Conservation (phyloP, 768 basidiomycete species). For the Erythrobasidium yunnanense region DNA sequence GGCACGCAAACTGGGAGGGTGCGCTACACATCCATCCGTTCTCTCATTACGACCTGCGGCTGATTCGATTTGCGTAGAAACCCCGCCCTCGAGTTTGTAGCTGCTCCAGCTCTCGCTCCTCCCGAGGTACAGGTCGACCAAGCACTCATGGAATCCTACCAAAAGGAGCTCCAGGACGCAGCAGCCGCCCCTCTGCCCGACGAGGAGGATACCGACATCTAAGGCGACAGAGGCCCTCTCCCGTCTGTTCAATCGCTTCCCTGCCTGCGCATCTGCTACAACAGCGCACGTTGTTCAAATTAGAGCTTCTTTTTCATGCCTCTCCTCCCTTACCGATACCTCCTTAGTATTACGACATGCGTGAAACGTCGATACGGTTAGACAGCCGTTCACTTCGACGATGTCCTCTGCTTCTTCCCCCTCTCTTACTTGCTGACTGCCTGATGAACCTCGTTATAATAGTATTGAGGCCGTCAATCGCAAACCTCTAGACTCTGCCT, state of each 20-base stretch:
- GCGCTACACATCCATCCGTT: constrained; percentile 39
- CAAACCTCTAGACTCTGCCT: no score
- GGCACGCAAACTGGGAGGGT: constrained; percentile 95
- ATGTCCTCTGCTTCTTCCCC: no score
- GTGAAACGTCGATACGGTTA: no score
- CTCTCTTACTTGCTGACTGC: no score
- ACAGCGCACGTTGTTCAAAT: background rate
- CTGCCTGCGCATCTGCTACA: background rate
- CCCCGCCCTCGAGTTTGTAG: constrained; percentile 79
- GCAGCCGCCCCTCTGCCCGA: constrained; percentile 90
- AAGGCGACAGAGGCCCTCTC: background rate
- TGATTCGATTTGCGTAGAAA: constrained; percentile 51
- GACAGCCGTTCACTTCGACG: no score
- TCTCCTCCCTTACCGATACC: no score
- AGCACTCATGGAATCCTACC: constrained; percentile 65
- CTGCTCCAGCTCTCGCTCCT: constrained; percentile 76
- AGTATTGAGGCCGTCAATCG: no score
- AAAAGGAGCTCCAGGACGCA: constrained; percentile 68
- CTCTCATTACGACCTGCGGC: background rate
- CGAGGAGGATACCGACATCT: constrained; percentile 73
- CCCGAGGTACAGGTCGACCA: constrained; percentile 81
- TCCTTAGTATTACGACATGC: no score
- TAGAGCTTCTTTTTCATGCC: background rate
- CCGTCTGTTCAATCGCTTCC: background rate
- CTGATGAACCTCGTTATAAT: no score